A percentile compares a stretch with the other conserved stretches of the same genome.
Evolutionary conservation across 768 basidiomycete genomes (phyloP).

Genomic region (Chiua virens): DNA sequence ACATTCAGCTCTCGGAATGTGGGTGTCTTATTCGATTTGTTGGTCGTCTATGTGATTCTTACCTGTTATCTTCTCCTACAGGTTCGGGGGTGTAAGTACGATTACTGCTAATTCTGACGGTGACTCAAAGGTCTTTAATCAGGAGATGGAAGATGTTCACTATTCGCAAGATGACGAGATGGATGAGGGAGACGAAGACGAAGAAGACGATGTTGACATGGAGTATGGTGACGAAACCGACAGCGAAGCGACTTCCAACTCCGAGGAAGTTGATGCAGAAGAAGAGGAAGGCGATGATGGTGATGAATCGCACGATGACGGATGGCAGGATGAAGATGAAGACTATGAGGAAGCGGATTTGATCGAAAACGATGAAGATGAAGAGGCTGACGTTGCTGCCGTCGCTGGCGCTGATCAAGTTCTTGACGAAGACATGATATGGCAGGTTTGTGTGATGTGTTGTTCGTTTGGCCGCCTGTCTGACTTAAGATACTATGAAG

Average conservation of each 20-base stretch:
- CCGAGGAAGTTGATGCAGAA: conserved; percentile 66
- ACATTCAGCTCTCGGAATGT: conserved; percentile 96
- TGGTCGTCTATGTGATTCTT: not conserved
- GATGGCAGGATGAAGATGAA: conserved; percentile 60
- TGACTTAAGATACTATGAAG: conserved; percentile 30
- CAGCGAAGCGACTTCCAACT: conserved; percentile 77
- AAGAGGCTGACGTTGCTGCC: conserved; percentile 46
- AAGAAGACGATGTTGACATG: conserved; percentile 84
- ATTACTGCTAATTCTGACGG: conserved; percentile 5
- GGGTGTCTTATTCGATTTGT: conserved; percentile 28
- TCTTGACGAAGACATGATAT: conserved; percentile 53
- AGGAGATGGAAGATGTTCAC: conserved; percentile 87
- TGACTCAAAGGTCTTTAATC: conserved; percentile 13
- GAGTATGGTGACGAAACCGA: conserved; percentile 84
- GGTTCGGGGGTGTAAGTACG: conserved; percentile 76
- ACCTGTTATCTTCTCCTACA: conserved; percentile 19
- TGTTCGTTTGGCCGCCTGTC: not conserved
- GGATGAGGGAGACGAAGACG: conserved; percentile 79
- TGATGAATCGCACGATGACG: conserved; percentile 43
- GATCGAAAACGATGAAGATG: conserved; percentile 61
- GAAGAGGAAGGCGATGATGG: conserved; percentile 63
- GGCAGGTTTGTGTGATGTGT: conserved; percentile 47
- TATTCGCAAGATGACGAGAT: conserved; percentile 71
- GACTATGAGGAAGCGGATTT: conserved; percentile 61
- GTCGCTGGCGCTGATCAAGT: conserved; percentile 50